A percentile compares a stretch with the other conserved stretches of the same genome.
phyloP scores from a whole-genome alignment of 192 early-diverging fungal species.

The Backusella parvicylindrica region DNA sequence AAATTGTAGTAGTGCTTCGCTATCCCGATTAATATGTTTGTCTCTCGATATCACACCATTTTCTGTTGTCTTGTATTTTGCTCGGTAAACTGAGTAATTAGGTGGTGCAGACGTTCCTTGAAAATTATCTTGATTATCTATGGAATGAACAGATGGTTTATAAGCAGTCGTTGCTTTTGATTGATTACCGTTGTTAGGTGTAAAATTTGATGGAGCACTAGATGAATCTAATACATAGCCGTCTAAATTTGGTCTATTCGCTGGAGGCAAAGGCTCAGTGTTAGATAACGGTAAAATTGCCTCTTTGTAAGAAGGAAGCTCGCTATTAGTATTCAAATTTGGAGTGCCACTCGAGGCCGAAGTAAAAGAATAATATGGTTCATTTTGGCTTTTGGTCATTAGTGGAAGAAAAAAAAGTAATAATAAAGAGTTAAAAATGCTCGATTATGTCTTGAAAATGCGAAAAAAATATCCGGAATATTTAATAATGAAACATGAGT shows the following conservation, averaged over 20 bases:
- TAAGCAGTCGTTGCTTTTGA: background rate
- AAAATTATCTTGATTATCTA: background rate
- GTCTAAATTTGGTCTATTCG: background rate
- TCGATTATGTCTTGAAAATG: background rate
- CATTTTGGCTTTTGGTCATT: conserved; percentile 6
- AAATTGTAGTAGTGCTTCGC: conserved; percentile 33
- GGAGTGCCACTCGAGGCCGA: background rate
- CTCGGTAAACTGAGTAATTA: conserved; percentile 24
- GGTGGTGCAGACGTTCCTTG: conserved; percentile 23
- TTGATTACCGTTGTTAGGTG: background rate
- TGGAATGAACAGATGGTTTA: background rate
- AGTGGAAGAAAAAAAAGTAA: background rate
- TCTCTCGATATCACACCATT: conserved; percentile 31
- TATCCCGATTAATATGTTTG: conserved; percentile 30
- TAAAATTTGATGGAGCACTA: background rate
- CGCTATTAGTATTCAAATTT: background rate
- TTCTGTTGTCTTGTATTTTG: conserved; percentile 14
- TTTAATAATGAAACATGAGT: background rate
- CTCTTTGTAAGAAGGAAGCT: conserved; percentile 11
- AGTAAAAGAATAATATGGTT: background rate
- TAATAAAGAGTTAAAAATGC: background rate
- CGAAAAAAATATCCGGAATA: background rate
- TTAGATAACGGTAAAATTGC: background rate
- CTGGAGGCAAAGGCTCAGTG: background rate
- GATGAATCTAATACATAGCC: conserved; percentile 6